phyloP scores from a whole-genome alignment of 169 alveolate genomes.

The Cryptosporidium baileyi region DNA sequence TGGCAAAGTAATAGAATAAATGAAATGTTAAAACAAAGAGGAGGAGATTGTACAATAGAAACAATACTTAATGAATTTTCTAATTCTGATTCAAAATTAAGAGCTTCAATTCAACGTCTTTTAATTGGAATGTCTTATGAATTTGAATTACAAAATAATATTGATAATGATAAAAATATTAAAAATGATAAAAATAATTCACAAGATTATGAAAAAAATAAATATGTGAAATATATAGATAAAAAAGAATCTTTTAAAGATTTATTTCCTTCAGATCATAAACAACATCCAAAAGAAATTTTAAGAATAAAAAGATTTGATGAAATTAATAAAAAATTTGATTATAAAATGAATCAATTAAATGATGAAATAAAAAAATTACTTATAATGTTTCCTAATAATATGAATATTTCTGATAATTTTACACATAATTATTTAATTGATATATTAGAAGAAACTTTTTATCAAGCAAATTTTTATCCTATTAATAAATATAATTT shows the following conservation, averaged over 20 bases:
- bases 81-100: background rate
- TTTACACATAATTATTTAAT: background rate
- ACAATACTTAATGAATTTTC: conserved; percentile 42
- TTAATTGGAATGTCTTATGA: conserved; percentile 6
- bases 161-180: background rate
- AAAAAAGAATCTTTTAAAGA: background rate
- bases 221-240: background rate
- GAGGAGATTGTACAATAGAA: conserved; percentile 67
- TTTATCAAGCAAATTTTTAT: background rate
- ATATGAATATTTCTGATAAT: conserved; percentile 10
- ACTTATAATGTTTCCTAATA: conserved; percentile 24
- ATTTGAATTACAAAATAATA: background rate
- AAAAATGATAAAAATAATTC: background rate
- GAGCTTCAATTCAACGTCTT: conserved; percentile 22
- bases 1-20: conserved; percentile 61
- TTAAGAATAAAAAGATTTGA: background rate
- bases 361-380: conserved; percentile 10
- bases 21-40: conserved; percentile 38
- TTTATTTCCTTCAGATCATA: background rate
- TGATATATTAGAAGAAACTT: conserved; percentile 21
- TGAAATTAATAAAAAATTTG: background rate
- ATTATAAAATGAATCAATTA: background rate
- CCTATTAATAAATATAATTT: too few species aligned
- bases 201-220: background rate
- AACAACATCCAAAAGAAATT: conserved; percentile 15